Evolutionary conservation across 2,329 filamentous ascomycete species (phyloP).

Genomic region (Fusarium torulosum): DNA sequence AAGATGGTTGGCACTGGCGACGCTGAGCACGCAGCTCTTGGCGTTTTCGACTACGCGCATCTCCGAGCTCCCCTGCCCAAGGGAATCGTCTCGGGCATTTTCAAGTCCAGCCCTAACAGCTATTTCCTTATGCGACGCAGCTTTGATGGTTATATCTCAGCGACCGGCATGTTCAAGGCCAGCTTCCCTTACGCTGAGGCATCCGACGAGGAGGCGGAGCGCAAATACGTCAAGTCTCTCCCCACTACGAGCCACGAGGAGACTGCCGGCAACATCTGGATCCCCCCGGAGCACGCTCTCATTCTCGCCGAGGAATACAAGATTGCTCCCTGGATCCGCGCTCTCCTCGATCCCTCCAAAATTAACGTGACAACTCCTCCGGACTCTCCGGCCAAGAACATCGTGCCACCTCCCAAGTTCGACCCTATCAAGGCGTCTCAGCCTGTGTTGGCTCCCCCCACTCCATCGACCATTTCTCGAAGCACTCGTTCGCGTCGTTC

Average conservation of each 20-base stretch:
- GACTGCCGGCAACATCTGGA: constrained; percentile 97
- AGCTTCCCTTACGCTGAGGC: constrained; percentile 83
- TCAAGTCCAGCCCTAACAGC: constrained; percentile 87
- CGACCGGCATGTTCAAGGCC: constrained; percentile 93
- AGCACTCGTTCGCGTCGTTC: constrained; percentile 67
- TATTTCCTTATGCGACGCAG: constrained; percentile 98
- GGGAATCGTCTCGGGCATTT: constrained; percentile 92
- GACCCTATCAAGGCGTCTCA: constrained; percentile 63
- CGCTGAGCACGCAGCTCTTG: constrained; percentile 78
- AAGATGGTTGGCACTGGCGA: constrained; percentile 83
- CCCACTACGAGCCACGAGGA: constrained; percentile 87
- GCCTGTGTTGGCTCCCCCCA: constrained; percentile 62
- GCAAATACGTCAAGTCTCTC: constrained; percentile 86
- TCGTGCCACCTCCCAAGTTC: constrained; percentile 85
- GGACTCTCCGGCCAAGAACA: constrained; percentile 79
- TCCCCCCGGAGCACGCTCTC: constrained; percentile 84
- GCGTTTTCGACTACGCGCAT: constrained; percentile 95
- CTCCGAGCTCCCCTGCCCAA: constrained; percentile 92
- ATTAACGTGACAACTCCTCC: constrained; percentile 72
- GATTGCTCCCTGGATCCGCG: constrained; percentile 87
- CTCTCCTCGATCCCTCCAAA: constrained; percentile 89
- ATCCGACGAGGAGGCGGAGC: constrained; percentile 80
- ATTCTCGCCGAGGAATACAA: constrained; percentile 87
- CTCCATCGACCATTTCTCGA: constrained; percentile 60
- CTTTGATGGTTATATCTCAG: constrained; percentile 85